These are phyloP conservation scores for Lentinus polychrous DNA, from an alignment of 1,284 basidiomycete genomes.

Conservation along the genomic window DNA sequence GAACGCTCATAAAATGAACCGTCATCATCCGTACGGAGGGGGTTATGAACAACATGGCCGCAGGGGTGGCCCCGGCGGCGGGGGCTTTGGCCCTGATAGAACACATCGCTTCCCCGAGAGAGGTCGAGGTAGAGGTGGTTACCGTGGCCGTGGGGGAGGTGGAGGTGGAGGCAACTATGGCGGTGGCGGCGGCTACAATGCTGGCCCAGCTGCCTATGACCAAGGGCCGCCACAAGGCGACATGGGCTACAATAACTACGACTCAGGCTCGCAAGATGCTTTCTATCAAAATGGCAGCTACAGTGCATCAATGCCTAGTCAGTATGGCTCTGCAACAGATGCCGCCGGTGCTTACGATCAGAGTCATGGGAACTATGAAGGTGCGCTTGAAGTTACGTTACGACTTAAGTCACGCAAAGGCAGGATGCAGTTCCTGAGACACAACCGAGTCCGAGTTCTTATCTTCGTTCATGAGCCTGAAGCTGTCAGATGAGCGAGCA, in stretches of 20 bases:
- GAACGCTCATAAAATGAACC: slow-evolving; percentile 52
- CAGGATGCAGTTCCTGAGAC: slow-evolving; percentile 5
- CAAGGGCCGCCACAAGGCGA: slow-evolving; percentile 55
- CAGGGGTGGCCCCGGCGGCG: slow-evolving; percentile 51
- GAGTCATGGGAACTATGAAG: slow-evolving; percentile 64
- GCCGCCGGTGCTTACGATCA: slow-evolving; percentile 43
- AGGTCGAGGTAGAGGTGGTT: slow-evolving; percentile 58
- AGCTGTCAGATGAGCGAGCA: slow-evolving; percentile 38
- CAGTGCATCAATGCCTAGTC: slow-evolving; percentile 32
- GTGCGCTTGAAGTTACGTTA: slow-evolving; percentile 57
- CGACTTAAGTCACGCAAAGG: slow-evolving; percentile 15
- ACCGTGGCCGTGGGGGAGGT: slow-evolving; percentile 41
- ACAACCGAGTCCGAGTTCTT: slow-evolving; percentile 1
- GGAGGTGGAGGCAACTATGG: slow-evolving; percentile 25
- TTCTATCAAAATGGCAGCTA: slow-evolving; percentile 62
- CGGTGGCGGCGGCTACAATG: slow-evolving; percentile 48
- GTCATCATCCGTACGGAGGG: slow-evolving; percentile 77
- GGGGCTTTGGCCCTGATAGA: slow-evolving; percentile 66
- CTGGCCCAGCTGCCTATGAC: slow-evolving; percentile 50
- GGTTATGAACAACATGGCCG: slow-evolving; percentile 62
- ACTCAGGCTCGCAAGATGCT: slow-evolving; percentile 48
- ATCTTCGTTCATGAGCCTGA: slow-evolving; percentile 14
- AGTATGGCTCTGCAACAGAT: slow-evolving; percentile 37
- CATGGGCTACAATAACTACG: slow-evolving; percentile 61
- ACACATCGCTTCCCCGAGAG: slow-evolving; percentile 57